Percentiles rank a stretch among this genome's conserved stretches.
Evolutionary conservation across 768 basidiomycete species (phyloP).

Genomic region (Amanita phalloides): DNA sequence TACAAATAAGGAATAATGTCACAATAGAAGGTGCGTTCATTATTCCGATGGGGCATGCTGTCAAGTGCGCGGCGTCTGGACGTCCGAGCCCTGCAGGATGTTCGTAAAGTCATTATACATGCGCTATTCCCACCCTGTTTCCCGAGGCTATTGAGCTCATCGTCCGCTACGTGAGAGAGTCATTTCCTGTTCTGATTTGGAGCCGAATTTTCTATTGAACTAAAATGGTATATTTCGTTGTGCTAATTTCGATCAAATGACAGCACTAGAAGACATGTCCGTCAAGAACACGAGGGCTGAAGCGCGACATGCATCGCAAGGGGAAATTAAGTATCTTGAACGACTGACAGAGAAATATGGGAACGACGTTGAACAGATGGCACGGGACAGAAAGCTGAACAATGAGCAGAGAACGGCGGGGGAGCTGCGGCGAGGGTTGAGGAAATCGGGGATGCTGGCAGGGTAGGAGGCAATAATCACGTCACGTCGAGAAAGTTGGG

Average conservation of each 20-base stretch:
- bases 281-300: slow-evolving; percentile 16
- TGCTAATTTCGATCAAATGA: background rate
- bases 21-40: slow-evolving; percentile 15
- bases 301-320: slow-evolving; percentile 52
- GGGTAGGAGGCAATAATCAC: slow-evolving; percentile 2
- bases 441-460: slow-evolving; percentile 35
- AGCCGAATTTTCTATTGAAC: background rate
- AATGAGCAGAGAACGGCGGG: slow-evolving; percentile 77
- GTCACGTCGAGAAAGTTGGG: slow-evolving; percentile 15
- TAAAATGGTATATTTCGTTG: background rate
- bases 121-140: too few relatives aligned
- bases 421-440: slow-evolving; percentile 56
- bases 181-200: background rate
- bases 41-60: background rate
- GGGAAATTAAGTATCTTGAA: slow-evolving; percentile 58
- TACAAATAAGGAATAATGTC: background rate
- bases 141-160: too few relatives aligned
- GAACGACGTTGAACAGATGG: slow-evolving; percentile 66
- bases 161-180: background rate
- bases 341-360: slow-evolving; percentile 63
- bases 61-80: background rate
- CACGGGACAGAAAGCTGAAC: slow-evolving; percentile 70
- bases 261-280: slow-evolving; percentile 61
- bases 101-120: background rate
- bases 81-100: background rate